Evolutionary conservation across 139 green algal species (phyloP).

Genomic region (Picochlorum sp.): DNA sequence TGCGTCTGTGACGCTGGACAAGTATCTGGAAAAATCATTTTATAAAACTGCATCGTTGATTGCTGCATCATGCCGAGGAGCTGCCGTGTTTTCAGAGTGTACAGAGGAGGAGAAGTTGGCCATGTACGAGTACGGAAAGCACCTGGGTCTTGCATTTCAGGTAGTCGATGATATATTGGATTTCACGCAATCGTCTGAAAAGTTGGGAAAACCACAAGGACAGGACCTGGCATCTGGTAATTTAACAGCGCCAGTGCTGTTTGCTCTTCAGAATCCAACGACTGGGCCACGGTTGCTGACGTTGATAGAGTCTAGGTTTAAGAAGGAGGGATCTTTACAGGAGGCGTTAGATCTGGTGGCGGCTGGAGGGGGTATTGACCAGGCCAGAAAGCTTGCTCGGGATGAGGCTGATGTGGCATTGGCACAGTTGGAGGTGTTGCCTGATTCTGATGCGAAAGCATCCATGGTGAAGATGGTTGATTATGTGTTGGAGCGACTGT

Average conservation of each 20-base stretch:
- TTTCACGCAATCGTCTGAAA: slow-evolving; percentile 88
- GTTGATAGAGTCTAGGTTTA: slow-evolving; percentile 77
- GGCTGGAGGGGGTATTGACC: slow-evolving; percentile 51
- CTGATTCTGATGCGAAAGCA: slow-evolving; percentile 56
- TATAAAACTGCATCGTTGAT: slow-evolving; percentile 99
- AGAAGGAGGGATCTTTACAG: slow-evolving; percentile 63
- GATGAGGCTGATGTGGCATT: slow-evolving; percentile 65
- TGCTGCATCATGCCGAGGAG: slow-evolving; percentile 80
- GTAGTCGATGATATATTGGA: slow-evolving; percentile 99
- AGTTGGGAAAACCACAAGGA: slow-evolving; percentile 90
- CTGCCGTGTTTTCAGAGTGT: slow-evolving; percentile 79
- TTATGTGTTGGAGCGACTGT: slow-evolving; percentile 89
- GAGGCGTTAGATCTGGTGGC: slow-evolving; percentile 75
- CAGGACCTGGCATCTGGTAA: slow-evolving; percentile 95
- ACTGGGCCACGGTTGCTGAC: slow-evolving; percentile 47
- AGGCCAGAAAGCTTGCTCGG: slow-evolving; percentile 51
- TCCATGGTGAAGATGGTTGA: slow-evolving; percentile 88
- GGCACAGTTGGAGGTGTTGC: slow-evolving; percentile 55
- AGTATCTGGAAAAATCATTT: slow-evolving; percentile 94
- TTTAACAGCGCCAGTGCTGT: slow-evolving; percentile 90
- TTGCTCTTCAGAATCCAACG: slow-evolving; percentile 42
- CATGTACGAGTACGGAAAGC: slow-evolving; percentile 95
- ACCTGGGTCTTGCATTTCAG: slow-evolving; percentile 95
- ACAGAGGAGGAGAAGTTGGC: slow-evolving; percentile 61
- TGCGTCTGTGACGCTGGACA: slow-evolving; percentile 70